Evolutionary conservation across 768 basidiomycete genomes (phyloP).

Genomic region (Pholiota conissans): DNA sequence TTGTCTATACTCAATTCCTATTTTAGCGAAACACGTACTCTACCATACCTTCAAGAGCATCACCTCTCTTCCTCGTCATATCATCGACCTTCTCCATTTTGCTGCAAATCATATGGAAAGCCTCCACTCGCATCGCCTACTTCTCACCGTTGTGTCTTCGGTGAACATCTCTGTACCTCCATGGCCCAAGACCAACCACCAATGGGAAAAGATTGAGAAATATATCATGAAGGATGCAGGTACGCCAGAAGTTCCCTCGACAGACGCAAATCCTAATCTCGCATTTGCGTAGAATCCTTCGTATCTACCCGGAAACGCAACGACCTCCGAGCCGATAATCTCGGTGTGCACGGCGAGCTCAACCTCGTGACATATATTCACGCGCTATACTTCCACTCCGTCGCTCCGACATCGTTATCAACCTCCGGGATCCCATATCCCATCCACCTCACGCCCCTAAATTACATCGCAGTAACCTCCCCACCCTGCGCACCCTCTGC

Average conservation of each 20-base stretch:
- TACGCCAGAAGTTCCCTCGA: background rate
- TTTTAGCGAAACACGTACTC: background rate
- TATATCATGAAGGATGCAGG: background rate
- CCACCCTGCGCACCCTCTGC: background rate
- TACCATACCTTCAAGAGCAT: background rate
- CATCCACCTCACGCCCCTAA: background rate
- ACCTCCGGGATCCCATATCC: background rate
- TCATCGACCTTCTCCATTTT: background rate
- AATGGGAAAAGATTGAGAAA: background rate
- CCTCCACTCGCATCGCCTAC: background rate
- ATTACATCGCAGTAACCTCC: background rate
- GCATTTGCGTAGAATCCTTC: background rate
- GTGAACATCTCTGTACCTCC: background rate
- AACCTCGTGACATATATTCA: background rate
- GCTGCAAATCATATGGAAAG: background rate
- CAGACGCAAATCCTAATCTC: background rate
- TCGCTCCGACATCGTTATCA: background rate
- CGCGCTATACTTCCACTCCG: background rate
- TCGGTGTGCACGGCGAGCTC: background rate
- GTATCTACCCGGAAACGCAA: background rate
- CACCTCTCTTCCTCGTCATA: background rate
- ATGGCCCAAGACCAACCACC: background rate
- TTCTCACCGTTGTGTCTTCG: conserved; percentile 1
- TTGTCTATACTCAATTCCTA: background rate
- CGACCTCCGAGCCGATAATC: background rate